Evolutionary conservation across 1,284 basidiomycete genomes (phyloP).

Genomic region (Rhizoctonia solani): DNA sequence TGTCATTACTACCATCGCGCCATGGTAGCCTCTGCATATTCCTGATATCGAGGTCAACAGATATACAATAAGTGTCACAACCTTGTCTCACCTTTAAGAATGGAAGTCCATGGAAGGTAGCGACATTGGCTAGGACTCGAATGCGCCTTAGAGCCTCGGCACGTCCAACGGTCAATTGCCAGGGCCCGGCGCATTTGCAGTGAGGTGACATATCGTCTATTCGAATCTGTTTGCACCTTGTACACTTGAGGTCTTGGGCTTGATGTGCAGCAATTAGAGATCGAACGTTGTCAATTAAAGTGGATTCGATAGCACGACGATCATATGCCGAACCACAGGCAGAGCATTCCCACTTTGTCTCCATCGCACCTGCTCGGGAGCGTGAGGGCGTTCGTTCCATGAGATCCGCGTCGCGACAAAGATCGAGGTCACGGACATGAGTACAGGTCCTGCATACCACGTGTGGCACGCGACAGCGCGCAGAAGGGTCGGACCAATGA

Average conservation of each 20-base stretch:
- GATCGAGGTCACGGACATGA: slow-evolving; percentile 87
- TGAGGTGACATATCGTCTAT: slow-evolving; percentile 84
- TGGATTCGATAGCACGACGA: slow-evolving; percentile 80
- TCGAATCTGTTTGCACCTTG: slow-evolving; percentile 86
- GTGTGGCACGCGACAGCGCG: slow-evolving; percentile 83
- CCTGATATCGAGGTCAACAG: background rate
- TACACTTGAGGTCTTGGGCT: slow-evolving; percentile 88
- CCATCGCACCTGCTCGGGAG: slow-evolving; percentile 49
- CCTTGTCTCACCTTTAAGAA: slow-evolving; percentile 69
- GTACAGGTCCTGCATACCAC: slow-evolving; percentile 94
- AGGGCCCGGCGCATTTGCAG: slow-evolving; percentile 88
- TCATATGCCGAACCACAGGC: slow-evolving; percentile 90
- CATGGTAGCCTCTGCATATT: slow-evolving; percentile 27
- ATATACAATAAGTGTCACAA: background rate
- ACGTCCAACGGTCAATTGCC: slow-evolving; percentile 70
- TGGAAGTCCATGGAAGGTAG: slow-evolving; percentile 68
- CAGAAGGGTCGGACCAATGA: slow-evolving; percentile 89
- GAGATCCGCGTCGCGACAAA: slow-evolving; percentile 91
- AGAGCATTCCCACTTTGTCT: slow-evolving; percentile 63
- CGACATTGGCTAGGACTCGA: slow-evolving; percentile 79
- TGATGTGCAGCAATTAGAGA: slow-evolving; percentile 75
- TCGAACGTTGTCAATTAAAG: slow-evolving; percentile 78
- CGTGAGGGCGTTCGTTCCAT: slow-evolving; percentile 54
- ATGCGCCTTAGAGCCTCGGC: slow-evolving; percentile 70
- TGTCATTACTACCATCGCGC: slow-evolving; percentile 28